These are phyloP conservation scores for Thraustochytrium aureum DNA, from an alignment of 352 stramenopile species.

Conservation along the genomic window DNA sequence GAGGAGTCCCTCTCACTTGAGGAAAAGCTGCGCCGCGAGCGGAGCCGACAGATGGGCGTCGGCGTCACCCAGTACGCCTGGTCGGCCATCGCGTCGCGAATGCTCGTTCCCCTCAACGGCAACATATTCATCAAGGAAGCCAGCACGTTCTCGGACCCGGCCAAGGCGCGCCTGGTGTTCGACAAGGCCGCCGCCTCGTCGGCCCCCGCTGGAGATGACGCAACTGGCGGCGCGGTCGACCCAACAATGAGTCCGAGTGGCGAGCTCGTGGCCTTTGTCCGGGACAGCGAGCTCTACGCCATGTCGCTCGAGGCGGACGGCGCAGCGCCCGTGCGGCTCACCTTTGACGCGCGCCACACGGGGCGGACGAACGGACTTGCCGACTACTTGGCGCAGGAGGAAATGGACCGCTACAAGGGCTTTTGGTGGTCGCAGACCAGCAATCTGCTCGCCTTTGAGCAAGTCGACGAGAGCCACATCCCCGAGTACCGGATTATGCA, in stretches of 20 bases:
- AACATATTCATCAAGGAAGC: slow-evolving; percentile 91
- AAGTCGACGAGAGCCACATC: slow-evolving; percentile 90
- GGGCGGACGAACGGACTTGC: slow-evolving; percentile 87
- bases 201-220: slow-evolving; percentile 56
- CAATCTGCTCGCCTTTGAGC: slow-evolving; percentile 73
- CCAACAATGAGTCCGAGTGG: slow-evolving; percentile 87
- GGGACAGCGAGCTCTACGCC: slow-evolving; percentile 90
- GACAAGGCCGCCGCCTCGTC: slow-evolving; percentile 66
- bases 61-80: slow-evolving; percentile 87
- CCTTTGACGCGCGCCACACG: slow-evolving; percentile 66
- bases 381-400: slow-evolving; percentile 97
- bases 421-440: slow-evolving; percentile 95
- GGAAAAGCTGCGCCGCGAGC: slow-evolving; percentile 83
- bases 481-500: slow-evolving; percentile 90
- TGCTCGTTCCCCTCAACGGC: slow-evolving; percentile 85
- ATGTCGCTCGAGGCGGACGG: slow-evolving; percentile 66
- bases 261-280: slow-evolving; percentile 87
- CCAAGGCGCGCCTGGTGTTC: slow-evolving; percentile 73
- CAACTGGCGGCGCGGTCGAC: slow-evolving; percentile 79
- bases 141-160: slow-evolving; percentile 58
- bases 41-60: slow-evolving; percentile 81
- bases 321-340: slow-evolving; percentile 58
- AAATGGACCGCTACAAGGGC: slow-evolving; percentile 93
- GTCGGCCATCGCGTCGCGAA: slow-evolving; percentile 65
- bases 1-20: slow-evolving; percentile 78